Percentiles rank a stretch among this genome's conserved stretches.
Evolutionary conservation across 2,329 filamentous ascomycete species (phyloP).

Genomic region (Pseudogymnoascus sp.): DNA sequence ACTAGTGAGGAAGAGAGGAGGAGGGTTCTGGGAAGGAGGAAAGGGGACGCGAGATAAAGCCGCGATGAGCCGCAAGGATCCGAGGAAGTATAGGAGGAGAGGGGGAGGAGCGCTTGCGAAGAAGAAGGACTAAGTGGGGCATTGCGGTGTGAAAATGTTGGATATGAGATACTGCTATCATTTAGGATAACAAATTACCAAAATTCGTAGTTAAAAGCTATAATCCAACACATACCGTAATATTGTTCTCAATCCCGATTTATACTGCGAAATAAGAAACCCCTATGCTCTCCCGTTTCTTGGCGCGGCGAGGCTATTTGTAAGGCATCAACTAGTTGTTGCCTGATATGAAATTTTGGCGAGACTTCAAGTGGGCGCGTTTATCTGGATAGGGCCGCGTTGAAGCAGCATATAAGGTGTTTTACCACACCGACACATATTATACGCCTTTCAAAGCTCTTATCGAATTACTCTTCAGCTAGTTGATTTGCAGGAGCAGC

Average conservation of each 20-base stretch:
- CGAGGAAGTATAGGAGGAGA: slow-evolving; percentile 60
- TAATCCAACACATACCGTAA: neutral
- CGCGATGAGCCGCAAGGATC: slow-evolving; percentile 68
- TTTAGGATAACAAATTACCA: neutral
- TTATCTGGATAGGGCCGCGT: slow-evolving; percentile 9
- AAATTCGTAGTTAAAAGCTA: neutral
- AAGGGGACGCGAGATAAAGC: slow-evolving; percentile 67
- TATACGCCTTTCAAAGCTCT: neutral
- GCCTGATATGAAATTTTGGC: slow-evolving; percentile 10
- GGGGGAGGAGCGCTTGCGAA: slow-evolving; percentile 25
- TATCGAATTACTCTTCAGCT: slow-evolving; percentile 5
- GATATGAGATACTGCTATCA: neutral
- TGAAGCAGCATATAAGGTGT: slow-evolving; percentile 9
- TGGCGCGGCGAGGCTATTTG: neutral
- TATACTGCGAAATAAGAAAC: neutral
- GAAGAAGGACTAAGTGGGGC: neutral
- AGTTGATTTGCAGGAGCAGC: slow-evolving; percentile 4
- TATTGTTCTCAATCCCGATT: neutral
- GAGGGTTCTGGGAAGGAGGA: slow-evolving; percentile 81
- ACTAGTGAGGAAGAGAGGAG: slow-evolving; percentile 56
- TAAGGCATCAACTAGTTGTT: slow-evolving; percentile 6
- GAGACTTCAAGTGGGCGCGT: slow-evolving; percentile 8
- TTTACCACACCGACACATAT: slow-evolving; percentile 7
- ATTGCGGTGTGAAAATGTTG: neutral
- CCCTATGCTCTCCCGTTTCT: neutral